Conservation (phyloP, 225 moss, liverwort and hornwort genomes). For the Takakia lepidozioides region DNA sequence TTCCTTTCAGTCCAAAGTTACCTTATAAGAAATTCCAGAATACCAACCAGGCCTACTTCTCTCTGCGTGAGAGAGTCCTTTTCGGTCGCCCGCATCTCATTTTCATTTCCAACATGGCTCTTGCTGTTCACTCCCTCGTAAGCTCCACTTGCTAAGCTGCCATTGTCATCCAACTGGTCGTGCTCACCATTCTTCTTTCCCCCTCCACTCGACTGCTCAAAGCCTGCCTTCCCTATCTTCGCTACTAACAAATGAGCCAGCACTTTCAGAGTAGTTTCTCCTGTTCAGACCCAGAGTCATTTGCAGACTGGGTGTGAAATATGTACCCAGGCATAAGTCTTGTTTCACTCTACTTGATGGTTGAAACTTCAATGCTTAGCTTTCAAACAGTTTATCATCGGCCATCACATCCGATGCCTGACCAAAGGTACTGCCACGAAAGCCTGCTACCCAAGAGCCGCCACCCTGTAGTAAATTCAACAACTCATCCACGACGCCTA, state of each 20-base stretch:
- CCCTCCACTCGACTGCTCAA: slow-evolving; percentile 21
- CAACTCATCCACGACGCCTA: not conserved
- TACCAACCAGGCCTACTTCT: slow-evolving; percentile 35
- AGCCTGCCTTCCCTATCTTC: slow-evolving; percentile 22
- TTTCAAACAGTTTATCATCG: not conserved
- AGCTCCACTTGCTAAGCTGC: slow-evolving; percentile 15
- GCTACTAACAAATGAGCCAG: slow-evolving; percentile 21
- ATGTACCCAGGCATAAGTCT: too few relatives aligned
- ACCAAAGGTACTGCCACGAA: not conserved
- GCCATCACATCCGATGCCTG: slow-evolving; percentile 1
- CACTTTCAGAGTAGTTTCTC: slow-evolving; percentile 25
- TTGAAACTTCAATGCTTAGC: not conserved
- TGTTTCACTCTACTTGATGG: not conserved
- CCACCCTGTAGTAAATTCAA: too few relatives aligned
- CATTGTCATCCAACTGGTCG: slow-evolving; percentile 11
- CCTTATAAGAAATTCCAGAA: slow-evolving; percentile 54
- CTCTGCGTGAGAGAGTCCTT: slow-evolving; percentile 31
- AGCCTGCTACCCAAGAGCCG: too few relatives aligned
- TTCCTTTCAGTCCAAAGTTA: too few relatives aligned
- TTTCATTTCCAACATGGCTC: slow-evolving; percentile 37
- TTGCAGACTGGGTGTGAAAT: slow-evolving; percentile 8
- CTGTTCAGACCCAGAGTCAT: slow-evolving; percentile 21
- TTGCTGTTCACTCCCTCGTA: slow-evolving; percentile 17
- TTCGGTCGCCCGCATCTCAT: slow-evolving; percentile 37
- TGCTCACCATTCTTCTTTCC: slow-evolving; percentile 13